Evolutionary conservation across 371 early-diverging fungal genomes (phyloP).

Genomic region (Mitosporidium daphniae): DNA sequence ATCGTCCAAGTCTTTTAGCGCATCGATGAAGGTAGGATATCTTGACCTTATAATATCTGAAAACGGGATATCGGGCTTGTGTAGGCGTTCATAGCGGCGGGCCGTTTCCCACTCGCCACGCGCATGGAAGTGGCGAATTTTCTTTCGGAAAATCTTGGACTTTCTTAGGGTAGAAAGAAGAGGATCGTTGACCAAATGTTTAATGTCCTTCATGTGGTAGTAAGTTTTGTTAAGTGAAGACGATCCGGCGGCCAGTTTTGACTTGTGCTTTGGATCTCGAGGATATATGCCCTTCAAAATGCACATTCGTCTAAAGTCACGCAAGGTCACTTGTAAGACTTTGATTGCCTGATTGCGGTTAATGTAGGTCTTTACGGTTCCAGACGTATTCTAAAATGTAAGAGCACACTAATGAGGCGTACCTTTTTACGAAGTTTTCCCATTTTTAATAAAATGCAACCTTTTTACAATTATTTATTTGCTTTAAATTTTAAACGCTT

Average conservation of each 20-base stretch:
- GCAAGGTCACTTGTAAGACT: too few species aligned
- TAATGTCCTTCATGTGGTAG: constrained; percentile 72
- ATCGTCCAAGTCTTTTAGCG: constrained; percentile 72
- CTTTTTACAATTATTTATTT: too few species aligned
- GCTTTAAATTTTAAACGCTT: too few species aligned
- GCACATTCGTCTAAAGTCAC: constrained; percentile 33
- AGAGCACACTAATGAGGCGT: too few species aligned
- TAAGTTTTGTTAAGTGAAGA: constrained; percentile 20
- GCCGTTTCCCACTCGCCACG: constrained; percentile 8
- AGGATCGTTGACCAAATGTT: constrained; percentile 61
- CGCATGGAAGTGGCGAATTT: constrained; percentile 28
- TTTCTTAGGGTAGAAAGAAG: constrained; percentile 43
- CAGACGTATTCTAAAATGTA: too few species aligned
- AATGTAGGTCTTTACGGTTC: too few species aligned
- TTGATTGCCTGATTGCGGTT: too few species aligned
- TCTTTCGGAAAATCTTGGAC: constrained; percentile 36
- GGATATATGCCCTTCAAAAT: constrained; percentile 91
- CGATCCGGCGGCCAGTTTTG: constrained; percentile 37
- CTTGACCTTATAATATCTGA: constrained; percentile 5
- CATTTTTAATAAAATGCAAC: too few species aligned
- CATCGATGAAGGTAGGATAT: constrained; percentile 69
- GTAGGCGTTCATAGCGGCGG: neutral
- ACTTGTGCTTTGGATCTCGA: constrained; percentile 58
- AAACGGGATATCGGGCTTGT: constrained; percentile 1
- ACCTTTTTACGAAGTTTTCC: too few species aligned